phyloP scores from a whole-genome alignment of 148 eudicot genomes.

The Arbutus unedo region DNA sequence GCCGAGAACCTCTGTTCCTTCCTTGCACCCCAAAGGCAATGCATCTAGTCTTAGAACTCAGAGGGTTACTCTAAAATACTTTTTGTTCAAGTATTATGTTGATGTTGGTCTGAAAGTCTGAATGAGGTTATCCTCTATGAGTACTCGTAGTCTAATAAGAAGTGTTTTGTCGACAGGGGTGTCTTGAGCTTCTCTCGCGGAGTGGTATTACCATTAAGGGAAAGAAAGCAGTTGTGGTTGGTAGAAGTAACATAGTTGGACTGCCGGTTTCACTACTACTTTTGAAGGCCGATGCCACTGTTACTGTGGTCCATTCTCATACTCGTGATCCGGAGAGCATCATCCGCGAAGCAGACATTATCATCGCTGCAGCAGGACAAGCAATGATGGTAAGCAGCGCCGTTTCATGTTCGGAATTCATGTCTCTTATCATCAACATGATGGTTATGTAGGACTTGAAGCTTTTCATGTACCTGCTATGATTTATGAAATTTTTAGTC shows the following conservation, averaged over 20 bases:
- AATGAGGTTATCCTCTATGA: neutral
- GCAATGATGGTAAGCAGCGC: conserved; percentile 67
- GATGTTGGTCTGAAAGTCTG: conserved; percentile 4
- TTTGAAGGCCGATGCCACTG: conserved; percentile 92
- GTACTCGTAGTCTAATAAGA: neutral
- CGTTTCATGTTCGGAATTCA: neutral
- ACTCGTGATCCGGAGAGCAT: conserved; percentile 67
- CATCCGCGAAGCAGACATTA: conserved; percentile 86
- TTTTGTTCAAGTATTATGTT: neutral
- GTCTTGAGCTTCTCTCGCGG: conserved; percentile 50
- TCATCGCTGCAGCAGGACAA: conserved; percentile 98
- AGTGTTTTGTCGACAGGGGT: conserved; percentile 35
- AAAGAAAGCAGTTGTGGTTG: conserved; percentile 90
- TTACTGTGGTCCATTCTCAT: conserved; percentile 81
- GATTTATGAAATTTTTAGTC: neutral
- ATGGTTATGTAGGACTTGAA: neutral
- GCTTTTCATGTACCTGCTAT: neutral
- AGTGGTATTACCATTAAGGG: conserved; percentile 85
- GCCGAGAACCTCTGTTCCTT: conserved; percentile 90
- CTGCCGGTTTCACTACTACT: conserved; percentile 76
- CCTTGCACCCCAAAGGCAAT: conserved; percentile 97
- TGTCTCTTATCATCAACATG: neutral
- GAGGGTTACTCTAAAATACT: conserved; percentile 8
- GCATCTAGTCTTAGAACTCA: conserved; percentile 30
- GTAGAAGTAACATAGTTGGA: conserved; percentile 96